Evolutionary conservation across 192 early-diverging fungal genomes (phyloP).

Genomic region (Piromyces finnis): DNA sequence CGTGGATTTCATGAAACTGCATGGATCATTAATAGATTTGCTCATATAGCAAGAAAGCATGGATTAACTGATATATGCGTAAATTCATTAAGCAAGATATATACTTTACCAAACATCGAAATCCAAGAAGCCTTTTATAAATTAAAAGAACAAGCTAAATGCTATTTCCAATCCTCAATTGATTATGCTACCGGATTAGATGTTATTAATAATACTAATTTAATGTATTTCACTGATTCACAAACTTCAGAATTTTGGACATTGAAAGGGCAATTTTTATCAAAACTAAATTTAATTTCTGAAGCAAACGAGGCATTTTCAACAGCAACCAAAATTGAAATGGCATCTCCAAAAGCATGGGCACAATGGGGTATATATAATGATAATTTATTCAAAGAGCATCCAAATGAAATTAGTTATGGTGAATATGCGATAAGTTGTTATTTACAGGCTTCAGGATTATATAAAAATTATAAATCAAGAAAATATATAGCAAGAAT

Average conservation of each 20-base stretch:
- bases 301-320: conserved; percentile 85
- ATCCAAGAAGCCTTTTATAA: conserved; percentile 97
- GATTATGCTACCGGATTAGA: conserved; percentile 87
- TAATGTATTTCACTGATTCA: conserved; percentile 75
- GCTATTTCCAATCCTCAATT: conserved; percentile 72
- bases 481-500: conserved; percentile 82
- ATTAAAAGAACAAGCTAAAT: conserved; percentile 93
- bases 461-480: conserved; percentile 69
- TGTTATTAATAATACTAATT: conserved; percentile 97
- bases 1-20: conserved; percentile 98
- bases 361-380: conserved; percentile 91
- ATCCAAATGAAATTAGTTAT: conserved; percentile 59
- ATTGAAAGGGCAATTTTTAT: conserved; percentile 85
- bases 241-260: conserved; percentile 98
- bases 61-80: conserved; percentile 89
- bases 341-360: conserved; percentile 84
- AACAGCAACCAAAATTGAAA: conserved; percentile 75
- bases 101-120: conserved; percentile 98
- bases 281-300: conserved; percentile 63
- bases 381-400: conserved; percentile 74
- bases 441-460: conserved; percentile 84
- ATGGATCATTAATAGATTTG: conserved; percentile 99
- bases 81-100: conserved; percentile 81
- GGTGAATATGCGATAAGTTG: conserved; percentile 83
- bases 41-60: conserved; percentile 89